Evolutionary conservation across 2,329 filamentous ascomycete species (phyloP), one percentile per base, ranked within the genome.

Genomic region (Bipolaris gigantea): DNA sequence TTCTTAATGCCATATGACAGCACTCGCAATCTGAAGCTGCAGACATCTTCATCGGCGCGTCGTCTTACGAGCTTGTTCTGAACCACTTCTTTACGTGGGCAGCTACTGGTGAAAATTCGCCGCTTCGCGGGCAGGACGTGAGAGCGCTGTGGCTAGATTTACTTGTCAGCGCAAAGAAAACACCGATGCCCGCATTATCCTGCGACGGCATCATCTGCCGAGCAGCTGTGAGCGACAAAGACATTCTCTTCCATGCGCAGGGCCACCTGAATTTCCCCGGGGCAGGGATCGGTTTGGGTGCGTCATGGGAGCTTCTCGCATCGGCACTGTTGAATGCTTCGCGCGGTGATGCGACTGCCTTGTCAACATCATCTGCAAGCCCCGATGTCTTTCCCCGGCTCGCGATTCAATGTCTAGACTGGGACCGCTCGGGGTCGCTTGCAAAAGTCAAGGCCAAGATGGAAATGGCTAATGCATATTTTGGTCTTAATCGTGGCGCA

Each of bases 1-100:
- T 69, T 0, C 69, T 81, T n/a, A 78, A 81, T 65, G 78, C 77
- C 19, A 73, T 75, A 30, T 51, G 79, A 30, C 76, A 80, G 60
- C 77, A 77, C 59, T 72, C 72, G 2, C 71, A 73, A 43, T 56
- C 65, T 25, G 72, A 75, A 54, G 55, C 71, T 2, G 62, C 69
- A 5, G 73, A 74, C 32, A 46, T 77, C 1, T 61, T 72, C 2
- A 71, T 69, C 30, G 76, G 77, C 62, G 53, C 69, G 5, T 62
- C 67, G 1, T 64, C 74, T 3, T 78, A 77, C 64, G 72, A 75
- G 42, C 57, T 62, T 4, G 71, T 64, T 1, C 60, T 79, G 5
- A 61, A 67, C 52, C 55, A 71, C 7, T 77, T 78, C 66, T 76
- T 78, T 59, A 30, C 43, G 2, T 77, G 73, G 73, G 77, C 75